A percentile compares a stretch with the other conserved stretches of the same genome.
Evolutionary conservation across 179 eudicot species (phyloP).

Genomic region (Dionaea muscipula): DNA sequence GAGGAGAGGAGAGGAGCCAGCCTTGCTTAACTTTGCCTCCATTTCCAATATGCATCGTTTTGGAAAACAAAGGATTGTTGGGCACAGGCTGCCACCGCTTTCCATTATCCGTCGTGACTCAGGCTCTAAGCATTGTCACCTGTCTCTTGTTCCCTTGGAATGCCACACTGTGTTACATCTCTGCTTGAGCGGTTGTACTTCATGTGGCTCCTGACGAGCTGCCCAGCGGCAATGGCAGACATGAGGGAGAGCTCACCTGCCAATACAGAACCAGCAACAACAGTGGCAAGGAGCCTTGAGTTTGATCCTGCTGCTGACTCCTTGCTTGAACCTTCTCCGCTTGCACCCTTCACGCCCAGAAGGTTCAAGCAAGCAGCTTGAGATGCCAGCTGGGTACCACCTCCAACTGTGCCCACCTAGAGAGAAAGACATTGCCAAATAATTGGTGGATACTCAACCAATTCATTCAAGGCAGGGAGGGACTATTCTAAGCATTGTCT

Average conservation of each 20-base stretch:
- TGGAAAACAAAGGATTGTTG: no score
- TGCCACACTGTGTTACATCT: constrained; percentile 21
- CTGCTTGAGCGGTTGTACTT: constrained; percentile 51
- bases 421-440: neutral
- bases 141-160: neutral
- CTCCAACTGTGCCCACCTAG: constrained; percentile 38
- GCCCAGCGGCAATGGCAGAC: constrained; percentile 58
- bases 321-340: constrained; percentile 33
- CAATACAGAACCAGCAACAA: constrained; percentile 47
- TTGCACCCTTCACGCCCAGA: constrained; percentile 38
- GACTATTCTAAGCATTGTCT: no score
- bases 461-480: no score
- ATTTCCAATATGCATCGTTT: no score
- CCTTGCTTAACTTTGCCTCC: no score
- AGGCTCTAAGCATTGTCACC: neutral
- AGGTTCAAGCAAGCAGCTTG: constrained; percentile 43
- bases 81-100: no score
- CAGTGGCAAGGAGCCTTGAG: constrained; percentile 40
- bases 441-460: no score
- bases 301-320: constrained; percentile 40
- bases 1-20: no score
- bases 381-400: constrained; percentile 37
- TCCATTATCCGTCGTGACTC: no score
- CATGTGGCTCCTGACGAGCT: constrained; percentile 56
- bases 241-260: constrained; percentile 63